These are phyloP conservation scores for Emydomyces testavorans DNA, from an alignment of 2,329 filamentous ascomycete genomes.

Conservation along the genomic window DNA sequence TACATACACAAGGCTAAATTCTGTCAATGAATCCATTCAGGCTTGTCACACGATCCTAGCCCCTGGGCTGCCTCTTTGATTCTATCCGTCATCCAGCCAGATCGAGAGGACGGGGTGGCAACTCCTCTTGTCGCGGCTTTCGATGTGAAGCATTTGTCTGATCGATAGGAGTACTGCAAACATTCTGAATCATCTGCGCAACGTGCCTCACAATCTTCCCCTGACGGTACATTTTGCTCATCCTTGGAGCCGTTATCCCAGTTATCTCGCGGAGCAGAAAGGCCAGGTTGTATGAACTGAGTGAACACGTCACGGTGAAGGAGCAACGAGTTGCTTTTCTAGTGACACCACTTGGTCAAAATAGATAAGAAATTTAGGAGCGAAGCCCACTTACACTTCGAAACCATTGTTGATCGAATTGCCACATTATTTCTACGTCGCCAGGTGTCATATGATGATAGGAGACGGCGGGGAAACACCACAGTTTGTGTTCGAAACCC, in stretches of 20 bases:
- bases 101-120: background rate
- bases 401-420: conserved; percentile 37
- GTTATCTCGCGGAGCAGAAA: conserved; percentile 1
- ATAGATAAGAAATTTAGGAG: background rate
- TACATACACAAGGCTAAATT: background rate
- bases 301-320: conserved; percentile 14
- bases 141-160: conserved; percentile 11
- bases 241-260: conserved; percentile 14
- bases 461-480: conserved; percentile 41
- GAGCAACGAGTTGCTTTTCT: conserved; percentile 6
- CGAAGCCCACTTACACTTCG: background rate
- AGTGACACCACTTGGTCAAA: background rate
- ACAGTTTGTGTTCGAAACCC: conserved; percentile 33
- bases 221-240: conserved; percentile 1
- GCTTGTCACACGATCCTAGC: conserved; percentile 8
- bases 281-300: conserved; percentile 7
- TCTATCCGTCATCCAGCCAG: conserved; percentile 13
- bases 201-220: conserved; percentile 3
- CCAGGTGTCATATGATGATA: conserved; percentile 40
- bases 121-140: conserved; percentile 4
- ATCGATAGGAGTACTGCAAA: conserved; percentile 12
- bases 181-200: conserved; percentile 9
- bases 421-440: conserved; percentile 36
- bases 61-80: conserved; percentile 4
- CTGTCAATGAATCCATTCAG: conserved; percentile 9